These are phyloP conservation scores for Fusarium algeriense DNA, from an alignment of 2,329 filamentous ascomycete species.

Conservation along the genomic window DNA sequence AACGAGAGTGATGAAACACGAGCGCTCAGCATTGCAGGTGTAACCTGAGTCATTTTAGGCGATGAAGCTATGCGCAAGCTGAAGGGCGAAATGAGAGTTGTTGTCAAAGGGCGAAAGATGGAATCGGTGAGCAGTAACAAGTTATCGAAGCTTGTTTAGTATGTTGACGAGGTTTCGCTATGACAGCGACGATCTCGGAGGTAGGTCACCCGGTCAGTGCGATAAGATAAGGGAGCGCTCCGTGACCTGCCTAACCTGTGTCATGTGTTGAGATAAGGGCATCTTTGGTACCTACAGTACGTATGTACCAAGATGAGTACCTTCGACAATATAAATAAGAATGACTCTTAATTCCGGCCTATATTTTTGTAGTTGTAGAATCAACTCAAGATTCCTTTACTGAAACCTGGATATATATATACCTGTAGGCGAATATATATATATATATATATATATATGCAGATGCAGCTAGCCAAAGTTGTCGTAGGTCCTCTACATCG, in stretches of 20 bases:
- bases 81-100: background rate
- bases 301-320: too few relatives aligned
- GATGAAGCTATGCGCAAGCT: constrained; percentile 21
- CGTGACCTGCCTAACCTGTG: constrained; percentile 26
- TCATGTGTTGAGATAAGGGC: constrained; percentile 1
- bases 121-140: constrained; percentile 4
- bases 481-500: too few relatives aligned
- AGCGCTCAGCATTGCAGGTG: constrained; percentile 58
- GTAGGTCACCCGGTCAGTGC: constrained; percentile 37
- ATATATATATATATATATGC: too few relatives aligned
- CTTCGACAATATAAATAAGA: too few relatives aligned
- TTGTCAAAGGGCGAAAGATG: background rate
- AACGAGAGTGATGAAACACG: constrained; percentile 61
- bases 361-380: too few relatives aligned
- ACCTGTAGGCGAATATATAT: too few relatives aligned
- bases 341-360: too few relatives aligned
- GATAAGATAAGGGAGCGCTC: constrained; percentile 34
- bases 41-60: constrained; percentile 59
- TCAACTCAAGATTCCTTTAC: too few relatives aligned
- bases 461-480: too few relatives aligned
- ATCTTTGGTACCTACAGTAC: background rate
- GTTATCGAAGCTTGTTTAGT: constrained; percentile 10
- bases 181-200: constrained; percentile 35
- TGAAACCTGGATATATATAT: too few relatives aligned
- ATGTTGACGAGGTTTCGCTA: constrained; percentile 23